phyloP scores from a whole-genome alignment of 1,284 basidiomycete species.

The Ganoderma leucocontextum region DNA sequence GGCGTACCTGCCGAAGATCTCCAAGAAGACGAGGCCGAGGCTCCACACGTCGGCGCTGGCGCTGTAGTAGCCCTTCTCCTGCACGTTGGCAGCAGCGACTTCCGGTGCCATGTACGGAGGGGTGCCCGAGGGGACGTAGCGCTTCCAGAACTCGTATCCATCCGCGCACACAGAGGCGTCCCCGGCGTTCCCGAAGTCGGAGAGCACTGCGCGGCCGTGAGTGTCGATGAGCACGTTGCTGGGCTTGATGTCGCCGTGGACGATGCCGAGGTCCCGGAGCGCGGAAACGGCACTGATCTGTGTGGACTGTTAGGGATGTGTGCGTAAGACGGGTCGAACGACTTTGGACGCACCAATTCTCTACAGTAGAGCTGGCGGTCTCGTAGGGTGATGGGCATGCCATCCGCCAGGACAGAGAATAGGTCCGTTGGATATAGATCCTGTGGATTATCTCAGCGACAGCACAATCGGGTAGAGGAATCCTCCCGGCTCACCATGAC shows the following conservation, averaged over 20 bases:
- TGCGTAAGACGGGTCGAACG: background rate
- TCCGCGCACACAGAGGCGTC: conserved; percentile 42
- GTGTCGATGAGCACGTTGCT: conserved; percentile 36
- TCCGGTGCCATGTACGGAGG: conserved; percentile 22
- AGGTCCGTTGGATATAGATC: conserved; percentile 9
- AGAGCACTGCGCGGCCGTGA: conserved; percentile 32
- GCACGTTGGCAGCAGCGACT: conserved; percentile 10
- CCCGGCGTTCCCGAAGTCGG: conserved; percentile 35
- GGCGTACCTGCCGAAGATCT: conserved; percentile 26
- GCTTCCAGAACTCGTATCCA: conserved; percentile 39
- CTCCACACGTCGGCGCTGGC: conserved; percentile 35
- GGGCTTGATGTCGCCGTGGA: conserved; percentile 41
- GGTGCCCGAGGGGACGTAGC: background rate
- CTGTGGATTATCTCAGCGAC: background rate
- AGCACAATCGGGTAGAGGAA: too few species aligned
- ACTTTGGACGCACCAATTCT: conserved; percentile 12
- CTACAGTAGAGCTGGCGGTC: conserved; percentile 8
- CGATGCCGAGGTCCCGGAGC: conserved; percentile 24
- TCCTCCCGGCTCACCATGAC: conserved; percentile 12
- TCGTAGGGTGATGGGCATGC: background rate
- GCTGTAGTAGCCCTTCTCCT: conserved; percentile 27
- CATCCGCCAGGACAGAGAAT: conserved; percentile 1
- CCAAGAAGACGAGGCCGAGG: conserved; percentile 35
- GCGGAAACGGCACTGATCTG: conserved; percentile 34
- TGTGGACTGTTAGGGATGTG: too few species aligned